phyloP scores from a whole-genome alignment of 345 rosid species.

The Anacardium occidentale region DNA sequence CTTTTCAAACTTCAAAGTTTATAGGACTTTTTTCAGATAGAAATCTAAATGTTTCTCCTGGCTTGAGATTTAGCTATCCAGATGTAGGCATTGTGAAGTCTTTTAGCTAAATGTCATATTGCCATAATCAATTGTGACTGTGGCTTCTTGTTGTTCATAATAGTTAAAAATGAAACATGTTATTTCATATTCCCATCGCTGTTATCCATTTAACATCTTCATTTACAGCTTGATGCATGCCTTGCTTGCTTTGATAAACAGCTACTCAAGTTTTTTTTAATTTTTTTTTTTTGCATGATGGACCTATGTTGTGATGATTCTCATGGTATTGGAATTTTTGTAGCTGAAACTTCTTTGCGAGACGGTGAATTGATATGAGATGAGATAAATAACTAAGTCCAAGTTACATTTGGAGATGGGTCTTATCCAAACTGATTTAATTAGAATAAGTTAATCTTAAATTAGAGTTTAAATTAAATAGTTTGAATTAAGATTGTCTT shows the following conservation, averaged over 20 bases:
- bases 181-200: not conserved
- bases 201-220: not conserved
- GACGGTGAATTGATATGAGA: no score
- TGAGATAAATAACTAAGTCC: no score
- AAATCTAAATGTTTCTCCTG: not conserved
- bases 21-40: not conserved
- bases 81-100: not conserved
- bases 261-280: not conserved
- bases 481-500: no score
- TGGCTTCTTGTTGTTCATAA: not conserved
- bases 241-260: not conserved
- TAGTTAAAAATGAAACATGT: conserved; percentile 2
- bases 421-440: no score
- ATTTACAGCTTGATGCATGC: not conserved
- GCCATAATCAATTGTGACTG: not conserved
- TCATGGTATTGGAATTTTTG: not conserved
- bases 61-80: not conserved
- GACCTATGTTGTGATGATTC: not conserved
- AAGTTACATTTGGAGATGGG: no score
- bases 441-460: no score
- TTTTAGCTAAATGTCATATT: not conserved
- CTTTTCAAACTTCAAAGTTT: not conserved
- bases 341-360: no score
- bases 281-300: not conserved
- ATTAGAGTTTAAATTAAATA: no score